Base-by-base conservation (phyloP, 345 rosid genomes). In the Isatis tinctoria region DNA sequence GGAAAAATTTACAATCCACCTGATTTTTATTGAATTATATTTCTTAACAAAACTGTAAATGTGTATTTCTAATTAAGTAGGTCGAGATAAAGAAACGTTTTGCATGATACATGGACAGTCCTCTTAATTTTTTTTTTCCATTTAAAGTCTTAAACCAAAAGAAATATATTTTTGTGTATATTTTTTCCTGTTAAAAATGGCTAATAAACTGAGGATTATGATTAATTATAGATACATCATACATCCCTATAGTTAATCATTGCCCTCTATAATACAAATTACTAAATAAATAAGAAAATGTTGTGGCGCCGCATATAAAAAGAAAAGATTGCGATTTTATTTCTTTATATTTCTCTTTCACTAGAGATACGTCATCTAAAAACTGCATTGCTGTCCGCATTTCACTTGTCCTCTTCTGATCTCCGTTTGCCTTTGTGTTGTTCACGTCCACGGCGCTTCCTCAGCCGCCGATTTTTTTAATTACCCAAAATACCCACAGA, bases 231-330 rank as follows among this genome's bases (percentile, higher is more conserved):
- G 8, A 40, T 12, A 27, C 39, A 56, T 44, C 2, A 43, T 48
- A 41, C 17, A 41, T 14, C 47, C 47, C 47, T 41, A 5, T 14
- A 41, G 5, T 41, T 41, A 45, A 59, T 65, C 67, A 74, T 65
- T 74, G 33, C 67, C 32, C 65, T 57, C 22, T 32, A 41, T 20
- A 37, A 41, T 20, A 56, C 9, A 12, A 32, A 41, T 14, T 10
- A 39, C 30, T 24, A 40, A 4, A 58, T 32, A 8, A 41, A 57
- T 5, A 27, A 10, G 35, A 57, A 65, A 27, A 32, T 60, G 74
- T 69, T 76, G 74, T 44, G 58, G 65, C 79, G 79, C 79, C 79
- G 79, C 79, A 63, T 76, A 75, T 24, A 48, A 12, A 51, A 6
- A 28, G 27, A 43, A 28, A 2, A 40, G 56, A 18, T 65, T 5